Percentiles rank a stretch among this genome's conserved stretches.
phyloP scores from a whole-genome alignment of 2,329 filamentous ascomycete genomes.

The Macrophomina phaseolina region DNA sequence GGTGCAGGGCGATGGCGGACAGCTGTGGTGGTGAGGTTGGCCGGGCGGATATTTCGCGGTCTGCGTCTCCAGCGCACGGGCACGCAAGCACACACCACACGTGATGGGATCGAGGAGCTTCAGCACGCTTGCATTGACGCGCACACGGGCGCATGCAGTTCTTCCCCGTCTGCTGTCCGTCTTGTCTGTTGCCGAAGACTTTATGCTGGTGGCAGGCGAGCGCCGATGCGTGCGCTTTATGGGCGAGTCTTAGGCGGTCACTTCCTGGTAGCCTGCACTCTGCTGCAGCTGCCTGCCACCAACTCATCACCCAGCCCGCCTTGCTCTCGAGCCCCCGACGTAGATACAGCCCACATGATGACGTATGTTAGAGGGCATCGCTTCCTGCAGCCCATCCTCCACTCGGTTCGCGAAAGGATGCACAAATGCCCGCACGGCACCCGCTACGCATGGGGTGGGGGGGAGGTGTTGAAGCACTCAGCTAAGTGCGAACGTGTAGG shows the following conservation, averaged over 20 bases:
- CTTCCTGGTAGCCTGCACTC: conserved; percentile 11
- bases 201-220: background rate
- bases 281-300: conserved; percentile 16
- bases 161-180: background rate
- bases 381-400: too few species aligned
- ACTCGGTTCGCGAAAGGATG: too few species aligned
- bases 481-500: too few species aligned
- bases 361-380: too few species aligned
- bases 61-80: background rate
- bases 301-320: too few species aligned
- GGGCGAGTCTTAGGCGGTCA: conserved; percentile 8
- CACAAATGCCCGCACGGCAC: too few species aligned
- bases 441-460: too few species aligned
- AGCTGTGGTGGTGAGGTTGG: conserved; percentile 31
- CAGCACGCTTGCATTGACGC: background rate
- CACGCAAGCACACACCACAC: background rate
- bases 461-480: too few species aligned
- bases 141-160: background rate
- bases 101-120: conserved; percentile 1
- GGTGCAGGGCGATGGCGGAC: conserved; percentile 30
- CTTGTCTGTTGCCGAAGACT: background rate
- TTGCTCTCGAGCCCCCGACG: too few species aligned
- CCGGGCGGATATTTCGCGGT: conserved; percentile 28
- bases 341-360: too few species aligned
- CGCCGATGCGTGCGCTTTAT: background rate